Percentiles rank a stretch among this genome's conserved stretches.
Conservation (phyloP, 139 green algal genomes). For the Desmodesmus armatus region DNA sequence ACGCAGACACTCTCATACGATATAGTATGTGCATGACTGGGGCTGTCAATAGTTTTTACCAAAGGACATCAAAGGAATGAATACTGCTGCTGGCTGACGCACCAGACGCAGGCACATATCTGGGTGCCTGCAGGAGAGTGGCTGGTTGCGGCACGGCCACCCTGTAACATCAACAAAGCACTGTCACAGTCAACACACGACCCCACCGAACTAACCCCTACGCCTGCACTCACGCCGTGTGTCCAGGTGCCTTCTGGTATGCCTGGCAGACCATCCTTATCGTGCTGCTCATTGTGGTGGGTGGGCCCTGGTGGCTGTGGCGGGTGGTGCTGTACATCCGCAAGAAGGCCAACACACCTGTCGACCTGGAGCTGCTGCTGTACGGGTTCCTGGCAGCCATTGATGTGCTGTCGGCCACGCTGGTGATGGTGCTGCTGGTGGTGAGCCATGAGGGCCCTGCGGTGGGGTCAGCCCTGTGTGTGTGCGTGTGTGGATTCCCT, state of each 20-base stretch:
- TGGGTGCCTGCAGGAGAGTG: too few relatives aligned
- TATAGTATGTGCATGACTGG: too few relatives aligned
- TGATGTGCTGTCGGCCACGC: slow-evolving; percentile 23
- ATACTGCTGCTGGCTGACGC: too few relatives aligned
- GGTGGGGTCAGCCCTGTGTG: not conserved
- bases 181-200: too few relatives aligned
- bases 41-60: too few relatives aligned
- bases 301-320: slow-evolving; percentile 36
- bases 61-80: too few relatives aligned
- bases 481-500: not conserved
- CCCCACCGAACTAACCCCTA: too few relatives aligned
- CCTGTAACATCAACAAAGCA: too few relatives aligned
- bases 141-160: too few relatives aligned
- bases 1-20: too few relatives aligned
- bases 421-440: slow-evolving; percentile 28
- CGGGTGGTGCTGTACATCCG: slow-evolving; percentile 45
- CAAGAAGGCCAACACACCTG: slow-evolving; percentile 26
- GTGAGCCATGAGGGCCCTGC: not conserved
- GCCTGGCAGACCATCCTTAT: slow-evolving; percentile 63
- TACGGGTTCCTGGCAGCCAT: slow-evolving; percentile 9
- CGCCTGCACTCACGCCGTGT: too few relatives aligned
- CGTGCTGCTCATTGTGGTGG: slow-evolving; percentile 51
- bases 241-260: slow-evolving; percentile 51
- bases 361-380: slow-evolving; percentile 47
- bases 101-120: too few relatives aligned